These are phyloP conservation scores for Zygosaccharomyces bisporus DNA, from an alignment of 805 yeast species.

Conservation along the genomic window DNA sequence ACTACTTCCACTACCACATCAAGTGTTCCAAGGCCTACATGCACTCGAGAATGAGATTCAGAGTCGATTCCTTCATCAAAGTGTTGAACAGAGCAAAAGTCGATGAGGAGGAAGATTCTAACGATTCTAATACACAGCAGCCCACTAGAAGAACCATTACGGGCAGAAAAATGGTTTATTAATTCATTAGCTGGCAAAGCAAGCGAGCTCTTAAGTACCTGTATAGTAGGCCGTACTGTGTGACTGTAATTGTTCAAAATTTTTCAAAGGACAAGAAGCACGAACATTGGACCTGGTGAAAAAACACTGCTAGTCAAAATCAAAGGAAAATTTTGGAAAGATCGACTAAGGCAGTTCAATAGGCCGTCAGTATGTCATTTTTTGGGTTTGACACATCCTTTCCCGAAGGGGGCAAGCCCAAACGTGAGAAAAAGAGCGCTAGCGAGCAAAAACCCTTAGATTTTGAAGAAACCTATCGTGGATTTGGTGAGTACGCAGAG, in stretches of 20 bases:
- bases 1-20: conserved; percentile 97
- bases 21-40: conserved; percentile 97
- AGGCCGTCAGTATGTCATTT: conserved; percentile 30
- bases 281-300: not conserved
- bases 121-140: conserved; percentile 14
- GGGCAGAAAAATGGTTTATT: conserved; percentile 36
- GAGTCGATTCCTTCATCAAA: conserved; percentile 91
- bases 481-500: conserved; percentile 65
- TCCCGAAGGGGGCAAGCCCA: conserved; percentile 11
- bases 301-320: not conserved
- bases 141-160: conserved; percentile 34
- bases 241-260: conserved; percentile 4
- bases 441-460: conserved; percentile 44
- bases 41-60: conserved; percentile 96
- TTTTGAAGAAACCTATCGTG: conserved; percentile 81
- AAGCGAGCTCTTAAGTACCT: not conserved
- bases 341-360: not conserved
- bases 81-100: conserved; percentile 96
- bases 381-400: conserved; percentile 35
- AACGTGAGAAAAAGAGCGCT: conserved; percentile 7
- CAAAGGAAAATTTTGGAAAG: not conserved
- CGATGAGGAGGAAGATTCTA: conserved; percentile 71
- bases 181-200: conserved; percentile 4
- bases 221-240: conserved; percentile 8
- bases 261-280: conserved; percentile 6